Evolutionary conservation across 257 asterid genomes (phyloP).

Genomic region (Solanum bulbocastanum): DNA sequence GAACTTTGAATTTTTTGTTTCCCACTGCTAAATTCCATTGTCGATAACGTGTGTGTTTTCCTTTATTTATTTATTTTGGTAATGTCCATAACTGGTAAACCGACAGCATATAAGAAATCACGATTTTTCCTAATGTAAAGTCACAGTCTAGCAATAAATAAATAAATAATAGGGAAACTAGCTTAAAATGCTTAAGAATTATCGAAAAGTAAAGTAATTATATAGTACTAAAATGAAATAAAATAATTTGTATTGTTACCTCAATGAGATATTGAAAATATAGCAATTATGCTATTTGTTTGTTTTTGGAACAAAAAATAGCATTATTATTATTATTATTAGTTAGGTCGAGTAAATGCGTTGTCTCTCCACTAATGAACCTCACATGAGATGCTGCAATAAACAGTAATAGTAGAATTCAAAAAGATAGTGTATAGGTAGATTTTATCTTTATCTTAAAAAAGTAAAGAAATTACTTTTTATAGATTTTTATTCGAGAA

Average conservation of each 20-base stretch:
- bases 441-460: neutral
- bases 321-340: neutral
- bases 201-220: neutral
- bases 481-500: too few species aligned
- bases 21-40: neutral
- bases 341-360: neutral
- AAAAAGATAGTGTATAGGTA: fast-evolving
- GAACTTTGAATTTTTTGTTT: neutral
- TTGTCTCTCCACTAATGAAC: neutral
- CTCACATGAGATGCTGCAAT: neutral
- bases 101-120: neutral
- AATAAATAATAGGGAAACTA: neutral
- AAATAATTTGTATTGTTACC: neutral
- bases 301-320: neutral
- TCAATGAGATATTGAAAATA: neutral
- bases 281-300: neutral
- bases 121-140: neutral
- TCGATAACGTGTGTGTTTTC: neutral
- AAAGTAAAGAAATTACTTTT: too few species aligned
- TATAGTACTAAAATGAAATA: neutral
- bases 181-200: neutral
- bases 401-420: too few species aligned
- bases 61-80: neutral
- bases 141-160: neutral
- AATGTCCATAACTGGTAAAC: neutral